Percentiles rank a stretch among this genome's conserved stretches.
Evolutionary conservation across 306 rosid genomes (phyloP).

Genomic region (Phaseolus lunatus): DNA sequence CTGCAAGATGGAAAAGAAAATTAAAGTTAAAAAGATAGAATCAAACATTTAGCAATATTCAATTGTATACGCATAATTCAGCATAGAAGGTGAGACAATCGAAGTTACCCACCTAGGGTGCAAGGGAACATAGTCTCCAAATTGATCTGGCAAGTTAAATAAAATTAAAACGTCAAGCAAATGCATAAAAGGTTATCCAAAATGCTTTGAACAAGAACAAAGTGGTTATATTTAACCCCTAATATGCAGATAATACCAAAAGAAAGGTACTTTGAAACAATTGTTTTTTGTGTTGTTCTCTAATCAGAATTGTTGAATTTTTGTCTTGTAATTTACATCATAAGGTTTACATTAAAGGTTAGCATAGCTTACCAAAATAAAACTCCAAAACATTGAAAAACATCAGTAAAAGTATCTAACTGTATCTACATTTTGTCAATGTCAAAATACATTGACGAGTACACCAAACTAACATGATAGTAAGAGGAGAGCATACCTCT

Average conservation of each 20-base stretch:
- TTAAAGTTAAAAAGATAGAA: slow-evolving; percentile 24
- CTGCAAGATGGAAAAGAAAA: slow-evolving; percentile 58
- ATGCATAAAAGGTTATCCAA: not conserved
- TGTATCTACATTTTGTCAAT: not conserved
- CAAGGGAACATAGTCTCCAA: slow-evolving; percentile 57
- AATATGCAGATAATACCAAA: not conserved
- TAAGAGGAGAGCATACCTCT: slow-evolving; percentile 55
- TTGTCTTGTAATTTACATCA: not conserved
- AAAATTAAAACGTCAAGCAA: slow-evolving; percentile 30
- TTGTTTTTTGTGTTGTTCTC: not conserved
- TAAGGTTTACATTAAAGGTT: not conserved
- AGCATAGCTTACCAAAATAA: not conserved
- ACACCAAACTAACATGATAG: not conserved
- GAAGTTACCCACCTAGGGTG: slow-evolving; percentile 63
- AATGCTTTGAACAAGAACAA: not conserved
- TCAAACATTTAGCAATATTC: slow-evolving; percentile 32
- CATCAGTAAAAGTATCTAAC: not conserved
- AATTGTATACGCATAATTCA: not conserved
- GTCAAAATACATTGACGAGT: not conserved
- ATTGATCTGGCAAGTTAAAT: slow-evolving; percentile 60
- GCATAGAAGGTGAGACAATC: slow-evolving; percentile 22
- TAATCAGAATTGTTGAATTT: not conserved
- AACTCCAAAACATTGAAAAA: not conserved
- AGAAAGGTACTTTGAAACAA: not conserved
- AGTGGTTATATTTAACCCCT: not conserved